Evolutionary conservation across 2,329 filamentous ascomycete genomes (phyloP).

Genomic region (Talaromyces sp.): DNA sequence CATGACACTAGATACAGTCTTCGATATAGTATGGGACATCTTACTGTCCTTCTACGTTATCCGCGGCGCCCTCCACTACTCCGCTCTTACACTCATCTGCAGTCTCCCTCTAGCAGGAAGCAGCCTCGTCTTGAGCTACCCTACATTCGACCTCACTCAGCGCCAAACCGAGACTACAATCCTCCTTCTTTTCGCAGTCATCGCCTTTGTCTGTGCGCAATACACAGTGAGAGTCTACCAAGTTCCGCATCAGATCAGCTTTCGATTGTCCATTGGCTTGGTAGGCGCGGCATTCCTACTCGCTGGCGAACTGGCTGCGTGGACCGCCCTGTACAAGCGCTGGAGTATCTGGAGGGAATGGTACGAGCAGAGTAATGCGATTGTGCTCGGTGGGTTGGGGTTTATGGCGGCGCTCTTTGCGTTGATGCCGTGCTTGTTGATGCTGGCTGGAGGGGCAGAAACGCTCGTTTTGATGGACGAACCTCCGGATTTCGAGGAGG

Average conservation of each 20-base stretch:
- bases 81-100: neutral
- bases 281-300: neutral
- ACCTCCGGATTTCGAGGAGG: neutral
- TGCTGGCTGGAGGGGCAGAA: neutral
- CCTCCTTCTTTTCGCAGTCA: neutral
- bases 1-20: neutral
- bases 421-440: neutral
- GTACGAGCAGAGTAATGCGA: neutral
- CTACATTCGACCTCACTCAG: neutral
- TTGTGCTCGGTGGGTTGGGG: neutral
- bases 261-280: neutral
- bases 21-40: constrained; percentile 2
- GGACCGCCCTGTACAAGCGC: neutral
- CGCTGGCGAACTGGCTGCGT: neutral
- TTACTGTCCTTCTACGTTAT: neutral
- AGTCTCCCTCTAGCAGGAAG: neutral
- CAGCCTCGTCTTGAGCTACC: neutral
- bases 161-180: neutral
- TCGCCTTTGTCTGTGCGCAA: neutral
- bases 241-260: neutral
- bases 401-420: neutral
- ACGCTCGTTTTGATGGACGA: neutral
- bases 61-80: neutral
- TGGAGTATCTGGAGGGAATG: neutral
- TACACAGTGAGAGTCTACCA: neutral